Evolutionary conservation across 225 moss, liverwort and hornwort genomes (phyloP), one percentile per base, ranked within the genome.

Genomic region (Bryum argenteum): DNA sequence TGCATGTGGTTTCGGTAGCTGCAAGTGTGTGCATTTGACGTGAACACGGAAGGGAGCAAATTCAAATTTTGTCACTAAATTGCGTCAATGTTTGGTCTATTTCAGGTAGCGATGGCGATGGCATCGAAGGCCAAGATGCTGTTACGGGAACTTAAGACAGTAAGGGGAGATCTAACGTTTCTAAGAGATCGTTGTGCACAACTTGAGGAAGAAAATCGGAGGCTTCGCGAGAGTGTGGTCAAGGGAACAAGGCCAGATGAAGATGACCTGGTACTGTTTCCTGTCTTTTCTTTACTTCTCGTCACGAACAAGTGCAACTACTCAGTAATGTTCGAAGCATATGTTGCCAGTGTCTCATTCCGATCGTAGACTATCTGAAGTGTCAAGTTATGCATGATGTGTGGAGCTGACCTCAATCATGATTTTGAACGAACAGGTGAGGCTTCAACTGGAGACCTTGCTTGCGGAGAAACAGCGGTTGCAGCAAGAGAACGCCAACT

Each of bases 71-170:
- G n/a, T 42, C 20, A 51, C 17, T 75, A 52, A 61, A 45, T 38
- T 23, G 64, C 43, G 26, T 43, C 51, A 61, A 14, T 59, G 52
- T 23, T 63, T 76, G 73, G 12, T 75, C 76, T 5, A 4, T 33
- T 33, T 76, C 83, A 94, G 94, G 91, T 95, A 69, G 93, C 95
- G 67, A 91, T 93, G 93, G 93, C 93, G 68, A 96, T 96, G 95
- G 91, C 95, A 37, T 80, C 91, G 15, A 96, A 93, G 73, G 95
- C 95, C 39, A 96, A 91, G 71, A 82, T 78, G 80, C 53, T 96
- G 64, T 74, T 96, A 50, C 91, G 93, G 69, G 95, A 96, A 67
- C 74, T 96, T 71, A 91, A 91, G 82, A 85, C 87, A 57, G 93
- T 89, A 19, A 88, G 86, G 64, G 89, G 89, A 40, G 95, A 93